A percentile compares a stretch with the other conserved stretches of the same genome.
These are phyloP conservation scores for Cladophialophora psammophila DNA, from an alignment of 2,329 filamentous ascomycete genomes.

Conservation along the genomic window DNA sequence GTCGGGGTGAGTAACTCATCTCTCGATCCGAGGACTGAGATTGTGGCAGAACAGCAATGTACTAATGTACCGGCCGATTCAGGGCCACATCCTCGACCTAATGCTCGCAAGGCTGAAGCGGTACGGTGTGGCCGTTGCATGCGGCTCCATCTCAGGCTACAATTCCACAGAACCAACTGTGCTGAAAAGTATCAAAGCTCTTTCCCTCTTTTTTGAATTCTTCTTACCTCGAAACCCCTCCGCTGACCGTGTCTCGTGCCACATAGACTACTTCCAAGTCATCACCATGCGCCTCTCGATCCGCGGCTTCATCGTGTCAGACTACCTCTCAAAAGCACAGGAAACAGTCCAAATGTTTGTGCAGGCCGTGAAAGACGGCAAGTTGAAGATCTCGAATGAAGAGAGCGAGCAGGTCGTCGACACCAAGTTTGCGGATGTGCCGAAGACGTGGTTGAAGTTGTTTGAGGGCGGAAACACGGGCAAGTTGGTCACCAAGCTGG, in stretches of 20 bases:
- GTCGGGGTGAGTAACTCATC: conserved; percentile 36
- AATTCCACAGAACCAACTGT: conserved; percentile 38
- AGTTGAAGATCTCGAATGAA: conserved; percentile 65
- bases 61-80: background rate
- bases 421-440: conserved; percentile 57
- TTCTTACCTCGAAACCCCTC: background rate
- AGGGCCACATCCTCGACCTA: conserved; percentile 36
- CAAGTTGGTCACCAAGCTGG: conserved; percentile 50
- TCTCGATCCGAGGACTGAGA: background rate
- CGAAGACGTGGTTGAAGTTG: conserved; percentile 60
- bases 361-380: conserved; percentile 70
- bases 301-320: conserved; percentile 47
- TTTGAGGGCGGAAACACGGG: conserved; percentile 77
- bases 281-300: conserved; percentile 50
- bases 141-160: conserved; percentile 64
- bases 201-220: background rate
- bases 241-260: background rate
- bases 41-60: background rate
- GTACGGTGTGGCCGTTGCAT: conserved; percentile 53
- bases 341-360: conserved; percentile 68
- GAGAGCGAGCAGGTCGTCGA: conserved; percentile 62
- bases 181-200: conserved; percentile 33
- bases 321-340: conserved; percentile 68
- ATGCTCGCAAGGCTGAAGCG: conserved; percentile 35
- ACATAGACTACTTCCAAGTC: conserved; percentile 57